Base-by-base conservation (phyloP, 148 eudicot species). In the Oxyria digyna region DNA sequence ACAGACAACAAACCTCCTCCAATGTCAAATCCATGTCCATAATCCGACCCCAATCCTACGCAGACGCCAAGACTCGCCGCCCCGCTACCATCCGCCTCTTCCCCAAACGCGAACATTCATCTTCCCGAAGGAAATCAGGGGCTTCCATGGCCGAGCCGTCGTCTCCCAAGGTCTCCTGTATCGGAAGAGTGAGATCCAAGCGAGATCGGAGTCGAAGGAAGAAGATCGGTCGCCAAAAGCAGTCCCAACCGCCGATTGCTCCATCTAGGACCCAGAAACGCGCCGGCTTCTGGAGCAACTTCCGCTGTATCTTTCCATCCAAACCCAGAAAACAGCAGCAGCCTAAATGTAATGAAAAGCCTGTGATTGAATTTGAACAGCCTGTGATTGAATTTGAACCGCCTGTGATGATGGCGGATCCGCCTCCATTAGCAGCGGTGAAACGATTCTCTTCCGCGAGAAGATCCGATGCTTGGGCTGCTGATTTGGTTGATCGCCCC, bases 81-180 rank as follows among this genome's bases (percentile, higher is more conserved):
- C 82, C 85, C 67, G 67, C 77, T 23, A 77, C 62, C 2, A 59
- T 84, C 9, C 77, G 78, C 21, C 50, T 92, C 13, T 92, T 92
- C 32, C 97, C 97, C 33, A 91, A 84, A 50, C 81, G 86, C 42
- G 71, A 89, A 24, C 33, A 32, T 4, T 63, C 67, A 6, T 32
- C 23, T 6, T 29, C 38, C 18, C 33, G 76, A 2, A 74, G 78
- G 12, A 85, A 83, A 68, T 10, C 85, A 43, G 74, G 27, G n/a
- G 67, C 69, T 11, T 37, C 79, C 6, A 33, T 79, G 33, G 45
- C 76, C 12, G 96, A 91, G 67, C 97, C 96, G 45, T 80, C 86
- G 4, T 91, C 97, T 1, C 97, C 96, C 8, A 91, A 91, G 80
- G 97, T 91, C 11, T 88, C 97, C 1, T 91, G 97, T 62, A 91